Evolutionary conservation across 169 alveolate genomes (phyloP).

Genomic region (Eimeria necatrix): DNA sequence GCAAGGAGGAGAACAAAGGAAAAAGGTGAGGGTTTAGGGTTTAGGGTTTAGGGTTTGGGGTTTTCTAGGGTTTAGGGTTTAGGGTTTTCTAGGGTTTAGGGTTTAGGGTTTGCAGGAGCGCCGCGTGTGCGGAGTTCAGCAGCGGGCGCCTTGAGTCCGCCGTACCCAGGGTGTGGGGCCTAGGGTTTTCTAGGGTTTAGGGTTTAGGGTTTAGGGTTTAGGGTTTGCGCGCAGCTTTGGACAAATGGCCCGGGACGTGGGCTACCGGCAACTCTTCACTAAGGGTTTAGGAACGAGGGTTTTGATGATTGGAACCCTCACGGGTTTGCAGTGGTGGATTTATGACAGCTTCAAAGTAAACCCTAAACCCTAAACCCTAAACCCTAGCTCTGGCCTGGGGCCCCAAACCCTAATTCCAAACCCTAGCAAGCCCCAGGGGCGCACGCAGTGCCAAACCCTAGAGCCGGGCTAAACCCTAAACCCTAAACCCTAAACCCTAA

Average conservation of each 20-base stretch:
- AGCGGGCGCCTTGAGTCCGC: not conserved
- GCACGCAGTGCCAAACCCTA: no score
- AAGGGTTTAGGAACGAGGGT: conserved; percentile 96
- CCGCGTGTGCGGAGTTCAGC: not conserved
- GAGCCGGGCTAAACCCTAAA: no score
- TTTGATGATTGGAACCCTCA: conserved; percentile 98
- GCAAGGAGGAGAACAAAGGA: conserved; percentile 91
- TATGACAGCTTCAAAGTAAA: conserved; percentile 96
- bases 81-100: conserved; percentile 3
- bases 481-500: no score
- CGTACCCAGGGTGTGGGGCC: not conserved
- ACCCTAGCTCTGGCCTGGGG: not conserved
- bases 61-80: not conserved
- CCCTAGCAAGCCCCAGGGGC: no score
- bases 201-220: conserved; percentile 50
- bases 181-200: conserved; percentile 75
- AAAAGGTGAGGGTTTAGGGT: conserved; percentile 82
- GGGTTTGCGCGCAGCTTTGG: conserved; percentile 74
- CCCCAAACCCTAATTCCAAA: no score
- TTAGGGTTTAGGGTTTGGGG: conserved; percentile 36
- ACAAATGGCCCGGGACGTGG: conserved; percentile 75
- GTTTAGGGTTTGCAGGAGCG: conserved; percentile 27
- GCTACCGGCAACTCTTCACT: conserved; percentile 77
- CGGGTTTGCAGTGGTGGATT: conserved; percentile 99
- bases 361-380: conserved; percentile 44